A percentile compares a stretch with the other conserved stretches of the same genome.
Conservation (phyloP, 2,329 filamentous ascomycete genomes). For the Aspergillus terreus region DNA sequence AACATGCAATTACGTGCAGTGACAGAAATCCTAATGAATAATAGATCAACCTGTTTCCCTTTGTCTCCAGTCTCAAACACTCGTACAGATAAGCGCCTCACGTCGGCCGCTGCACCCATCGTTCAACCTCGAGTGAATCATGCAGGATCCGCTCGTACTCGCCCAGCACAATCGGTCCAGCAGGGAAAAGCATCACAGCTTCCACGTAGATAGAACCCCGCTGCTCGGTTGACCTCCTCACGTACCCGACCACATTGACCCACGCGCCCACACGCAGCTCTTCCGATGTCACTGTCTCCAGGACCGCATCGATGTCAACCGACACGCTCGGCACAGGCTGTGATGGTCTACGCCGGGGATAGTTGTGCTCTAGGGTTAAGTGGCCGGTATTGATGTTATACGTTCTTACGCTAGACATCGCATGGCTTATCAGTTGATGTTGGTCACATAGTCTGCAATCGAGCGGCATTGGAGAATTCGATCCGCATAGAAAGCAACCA, state of each 20-base stretch:
- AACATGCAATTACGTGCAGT: neutral
- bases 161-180: conserved; percentile 67
- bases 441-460: neutral
- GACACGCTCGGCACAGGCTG: conserved; percentile 44
- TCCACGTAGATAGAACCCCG: conserved; percentile 53
- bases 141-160: conserved; percentile 64
- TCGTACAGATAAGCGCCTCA: neutral
- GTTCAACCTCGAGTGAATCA: conserved; percentile 33
- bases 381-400: conserved; percentile 58
- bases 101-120: conserved; percentile 17
- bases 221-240: conserved; percentile 32
- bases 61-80: neutral
- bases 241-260: conserved; percentile 85
- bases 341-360: conserved; percentile 40
- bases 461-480: conserved; percentile 8
- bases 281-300: conserved; percentile 61
- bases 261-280: conserved; percentile 73
- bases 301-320: conserved; percentile 69
- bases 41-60: neutral
- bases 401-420: conserved; percentile 51
- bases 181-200: conserved; percentile 72
- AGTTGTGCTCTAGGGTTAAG: conserved; percentile 66
- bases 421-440: neutral
- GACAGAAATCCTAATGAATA: conserved; percentile 2
- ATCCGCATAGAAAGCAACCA: neutral